Conservation (phyloP, 805 yeast species). For the Wickerhamomyces sydowiorum region DNA sequence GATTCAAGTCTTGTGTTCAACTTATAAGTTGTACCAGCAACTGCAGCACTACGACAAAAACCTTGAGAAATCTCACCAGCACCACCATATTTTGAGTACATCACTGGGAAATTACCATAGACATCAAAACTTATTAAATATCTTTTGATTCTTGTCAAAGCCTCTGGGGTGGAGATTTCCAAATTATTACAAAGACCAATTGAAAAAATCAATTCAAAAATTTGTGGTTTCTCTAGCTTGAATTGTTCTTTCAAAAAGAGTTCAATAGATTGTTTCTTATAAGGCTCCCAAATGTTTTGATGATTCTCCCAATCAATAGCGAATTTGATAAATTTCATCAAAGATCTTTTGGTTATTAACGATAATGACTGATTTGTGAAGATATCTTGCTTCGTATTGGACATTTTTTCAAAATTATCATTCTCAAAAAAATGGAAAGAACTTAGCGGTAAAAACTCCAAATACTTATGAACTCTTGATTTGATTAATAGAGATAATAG, state of each 20-base stretch:
- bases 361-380: conserved; percentile 82
- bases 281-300: conserved; percentile 49
- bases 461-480: conserved; percentile 82
- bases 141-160: conserved; percentile 74
- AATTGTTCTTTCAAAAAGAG: conserved; percentile 59
- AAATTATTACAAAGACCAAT: conserved; percentile 71
- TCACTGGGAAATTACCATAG: conserved; percentile 90
- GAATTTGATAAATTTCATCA: conserved; percentile 91
- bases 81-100: conserved; percentile 90
- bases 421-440: conserved; percentile 93
- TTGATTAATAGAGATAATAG: conserved; percentile 71
- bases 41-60: conserved; percentile 96
- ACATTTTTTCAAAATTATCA: conserved; percentile 81
- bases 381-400: conserved; percentile 86
- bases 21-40: conserved; percentile 93
- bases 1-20: conserved; percentile 60
- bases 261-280: conserved; percentile 49
- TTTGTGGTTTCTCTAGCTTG: conserved; percentile 67
- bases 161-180: conserved; percentile 62
- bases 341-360: conserved; percentile 68
- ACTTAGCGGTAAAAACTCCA: conserved; percentile 86
- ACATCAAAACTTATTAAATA: conserved; percentile 82
- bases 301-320: conserved; percentile 65
- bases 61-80: conserved; percentile 96
- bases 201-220: conserved; percentile 77